These are phyloP conservation scores for Cryptococcus jaspeensis DNA, from an alignment of 1,284 basidiomycete genomes.

Conservation along the genomic window DNA sequence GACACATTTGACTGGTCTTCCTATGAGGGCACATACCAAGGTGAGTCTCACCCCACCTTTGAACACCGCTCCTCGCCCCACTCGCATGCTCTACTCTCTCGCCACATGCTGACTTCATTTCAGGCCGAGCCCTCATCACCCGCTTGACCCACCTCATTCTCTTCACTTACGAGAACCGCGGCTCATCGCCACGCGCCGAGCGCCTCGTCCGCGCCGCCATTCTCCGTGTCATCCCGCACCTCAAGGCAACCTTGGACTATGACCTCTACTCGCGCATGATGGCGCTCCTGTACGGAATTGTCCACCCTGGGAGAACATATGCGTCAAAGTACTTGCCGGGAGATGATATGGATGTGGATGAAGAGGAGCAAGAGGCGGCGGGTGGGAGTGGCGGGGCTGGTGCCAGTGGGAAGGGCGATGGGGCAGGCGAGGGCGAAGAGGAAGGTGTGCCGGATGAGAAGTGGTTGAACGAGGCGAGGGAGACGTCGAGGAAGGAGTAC, in stretches of 20 bases:
- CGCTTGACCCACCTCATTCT: constrained; percentile 31
- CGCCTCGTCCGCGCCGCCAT: constrained; percentile 32
- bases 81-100: neutral
- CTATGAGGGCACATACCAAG: constrained; percentile 38
- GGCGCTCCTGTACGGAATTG: constrained; percentile 8
- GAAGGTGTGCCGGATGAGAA: constrained; percentile 18
- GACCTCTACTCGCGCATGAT: constrained; percentile 17
- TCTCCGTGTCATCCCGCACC: constrained; percentile 25
- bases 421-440: neutral
- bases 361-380: neutral
- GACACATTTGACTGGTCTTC: constrained; percentile 34
- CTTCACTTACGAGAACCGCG: constrained; percentile 15
- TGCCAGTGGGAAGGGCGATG: neutral
- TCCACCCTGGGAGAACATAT: constrained; percentile 3
- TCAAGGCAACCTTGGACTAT: constrained; percentile 35
- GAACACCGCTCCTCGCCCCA: neutral
- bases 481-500: constrained; percentile 9
- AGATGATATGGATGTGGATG: neutral
- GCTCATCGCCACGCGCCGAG: constrained; percentile 9
- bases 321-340: neutral
- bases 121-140: constrained; percentile 46
- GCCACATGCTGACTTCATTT: neutral
- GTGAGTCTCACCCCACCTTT: constrained; percentile 16
- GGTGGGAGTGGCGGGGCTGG: neutral
- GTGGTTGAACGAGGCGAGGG: constrained; percentile 21